Conservation (phyloP, 2,329 filamentous ascomycete genomes). For the Paecilomyces sp. region DNA sequence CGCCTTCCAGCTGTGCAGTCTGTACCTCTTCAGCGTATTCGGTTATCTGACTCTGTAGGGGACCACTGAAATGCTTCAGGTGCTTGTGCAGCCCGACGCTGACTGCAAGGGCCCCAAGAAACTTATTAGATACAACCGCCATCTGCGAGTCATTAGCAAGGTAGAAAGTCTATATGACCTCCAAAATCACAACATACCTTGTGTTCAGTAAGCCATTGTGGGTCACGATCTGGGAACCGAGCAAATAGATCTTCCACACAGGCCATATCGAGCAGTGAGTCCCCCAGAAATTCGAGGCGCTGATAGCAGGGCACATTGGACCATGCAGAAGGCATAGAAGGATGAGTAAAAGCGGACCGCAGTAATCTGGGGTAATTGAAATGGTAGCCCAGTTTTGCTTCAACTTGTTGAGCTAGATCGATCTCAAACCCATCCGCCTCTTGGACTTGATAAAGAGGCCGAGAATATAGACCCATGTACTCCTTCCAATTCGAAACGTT, state of each 20-base stretch:
- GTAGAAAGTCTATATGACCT: conserved; percentile 6
- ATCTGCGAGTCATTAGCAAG: conserved; percentile 42
- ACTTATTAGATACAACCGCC: conserved; percentile 98
- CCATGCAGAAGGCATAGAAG: conserved; percentile 68
- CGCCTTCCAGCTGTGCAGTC: conserved; percentile 20
- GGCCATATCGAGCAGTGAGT: conserved; percentile 78
- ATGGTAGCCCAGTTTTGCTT: conserved; percentile 51
- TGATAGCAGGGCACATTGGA: conserved; percentile 84
- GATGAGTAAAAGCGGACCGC: conserved; percentile 79
- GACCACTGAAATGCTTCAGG: conserved; percentile 45
- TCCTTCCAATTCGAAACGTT: conserved; percentile 62
- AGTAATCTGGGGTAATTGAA: conserved; percentile 73
- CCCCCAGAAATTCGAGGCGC: conserved; percentile 84
- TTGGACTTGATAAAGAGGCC: conserved; percentile 63
- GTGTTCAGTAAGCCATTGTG: conserved; percentile 96
- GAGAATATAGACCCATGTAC: conserved; percentile 62
- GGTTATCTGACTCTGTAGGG: conserved; percentile 38
- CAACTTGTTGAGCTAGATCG: conserved; percentile 60
- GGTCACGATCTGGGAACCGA: conserved; percentile 69
- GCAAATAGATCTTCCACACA: conserved; percentile 78
- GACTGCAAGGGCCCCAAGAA: conserved; percentile 75
- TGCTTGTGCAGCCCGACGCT: conserved; percentile 70
- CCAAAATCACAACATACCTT: conserved; percentile 46
- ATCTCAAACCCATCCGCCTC: conserved; percentile 58
- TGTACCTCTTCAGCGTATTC: conserved; percentile 40